Evolutionary conservation across 352 stramenopile genomes (phyloP).

Genomic region (Proteromonas lacertae): DNA sequence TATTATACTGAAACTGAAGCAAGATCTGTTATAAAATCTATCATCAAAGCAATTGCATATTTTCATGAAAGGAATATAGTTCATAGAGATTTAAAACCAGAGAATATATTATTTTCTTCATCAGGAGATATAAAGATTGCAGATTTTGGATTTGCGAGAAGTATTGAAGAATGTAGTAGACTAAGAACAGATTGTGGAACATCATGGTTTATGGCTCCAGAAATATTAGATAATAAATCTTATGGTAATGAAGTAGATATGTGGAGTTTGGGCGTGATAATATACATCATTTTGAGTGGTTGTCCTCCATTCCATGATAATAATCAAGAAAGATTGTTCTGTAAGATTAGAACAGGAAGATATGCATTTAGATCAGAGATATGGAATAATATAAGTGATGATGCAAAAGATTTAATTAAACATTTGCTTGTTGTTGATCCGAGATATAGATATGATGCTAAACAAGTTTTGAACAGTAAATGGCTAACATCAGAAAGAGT

Average conservation of each 20-base stretch:
- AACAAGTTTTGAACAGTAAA: no score
- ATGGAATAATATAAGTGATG: background rate
- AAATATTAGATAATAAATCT: slow-evolving; percentile 50
- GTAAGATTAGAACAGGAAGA: no score
- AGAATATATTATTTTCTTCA: no score
- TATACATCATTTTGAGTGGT: background rate
- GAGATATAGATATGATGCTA: no score
- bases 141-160: slow-evolving; percentile 31
- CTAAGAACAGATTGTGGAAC: slow-evolving; percentile 78
- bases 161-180: slow-evolving; percentile 19
- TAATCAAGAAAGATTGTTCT: background rate
- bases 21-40: slow-evolving; percentile 22
- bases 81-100: no score
- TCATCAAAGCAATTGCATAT: slow-evolving; percentile 9
- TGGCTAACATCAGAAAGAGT: background rate
- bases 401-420: no score
- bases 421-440: no score
- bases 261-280: background rate
- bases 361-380: background rate
- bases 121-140: slow-evolving; percentile 47
- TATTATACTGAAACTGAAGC: slow-evolving; percentile 67
- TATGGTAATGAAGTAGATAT: slow-evolving; percentile 20
- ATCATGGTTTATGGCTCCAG: slow-evolving; percentile 67
- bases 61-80: no score
- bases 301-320: background rate